phyloP scores from a whole-genome alignment of 495 filamentous ascomycete genomes.

The Sphaerosporella brunnea region DNA sequence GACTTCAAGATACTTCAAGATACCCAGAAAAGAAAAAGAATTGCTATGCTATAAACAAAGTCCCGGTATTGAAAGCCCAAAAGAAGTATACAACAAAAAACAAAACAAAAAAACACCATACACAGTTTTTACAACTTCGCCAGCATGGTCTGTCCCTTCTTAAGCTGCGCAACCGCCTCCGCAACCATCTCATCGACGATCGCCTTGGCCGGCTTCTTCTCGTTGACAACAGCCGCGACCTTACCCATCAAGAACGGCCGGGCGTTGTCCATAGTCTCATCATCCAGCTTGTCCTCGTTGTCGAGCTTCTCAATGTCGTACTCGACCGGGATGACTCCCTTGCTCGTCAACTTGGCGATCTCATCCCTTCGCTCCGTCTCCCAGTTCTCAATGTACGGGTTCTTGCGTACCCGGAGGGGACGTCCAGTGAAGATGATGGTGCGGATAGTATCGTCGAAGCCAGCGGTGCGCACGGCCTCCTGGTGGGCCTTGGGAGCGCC shows the following conservation, averaged over 20 bases:
- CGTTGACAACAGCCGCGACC: conserved; percentile 80
- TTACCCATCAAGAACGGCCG: conserved; percentile 93
- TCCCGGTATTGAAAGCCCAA: neutral
- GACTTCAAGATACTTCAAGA: too few species aligned
- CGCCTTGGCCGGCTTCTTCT: conserved; percentile 78
- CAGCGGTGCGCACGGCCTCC: conserved; percentile 81
- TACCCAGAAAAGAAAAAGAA: too few species aligned
- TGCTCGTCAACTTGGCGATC: conserved; percentile 74
- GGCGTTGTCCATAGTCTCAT: conserved; percentile 76
- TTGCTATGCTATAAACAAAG: neutral
- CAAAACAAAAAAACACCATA: neutral
- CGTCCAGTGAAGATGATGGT: conserved; percentile 98
- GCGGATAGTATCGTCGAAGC: conserved; percentile 84
- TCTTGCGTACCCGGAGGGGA: conserved; percentile 80
- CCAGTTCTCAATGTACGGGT: conserved; percentile 88
- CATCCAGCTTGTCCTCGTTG: conserved; percentile 35
- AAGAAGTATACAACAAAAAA: neutral
- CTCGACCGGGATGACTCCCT: conserved; percentile 86
- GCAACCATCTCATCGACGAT: conserved; percentile 87
- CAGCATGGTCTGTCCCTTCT: conserved; percentile 33
- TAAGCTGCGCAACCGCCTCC: conserved; percentile 56
- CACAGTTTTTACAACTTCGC: conserved; percentile 5
- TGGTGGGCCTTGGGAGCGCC: conserved; percentile 88
- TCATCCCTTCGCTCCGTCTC: conserved; percentile 74
- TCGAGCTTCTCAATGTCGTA: conserved; percentile 73